Base-by-base conservation (phyloP, 495 filamentous ascomycete genomes). In the Hyaloscypha finlandica region DNA sequence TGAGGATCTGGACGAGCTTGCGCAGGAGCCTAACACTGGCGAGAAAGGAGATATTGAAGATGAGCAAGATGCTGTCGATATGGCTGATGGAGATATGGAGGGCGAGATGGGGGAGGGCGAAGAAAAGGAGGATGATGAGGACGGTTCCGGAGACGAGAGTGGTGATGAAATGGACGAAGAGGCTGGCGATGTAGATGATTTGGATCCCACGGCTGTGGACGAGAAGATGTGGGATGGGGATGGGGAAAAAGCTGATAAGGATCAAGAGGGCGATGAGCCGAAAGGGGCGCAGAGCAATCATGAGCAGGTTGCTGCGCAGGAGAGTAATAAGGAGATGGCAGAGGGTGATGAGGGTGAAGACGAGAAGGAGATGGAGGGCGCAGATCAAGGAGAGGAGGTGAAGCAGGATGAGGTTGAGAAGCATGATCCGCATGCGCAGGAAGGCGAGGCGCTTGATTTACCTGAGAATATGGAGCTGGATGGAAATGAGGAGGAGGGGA, bases 161-260 rank as follows among this genome's bases (percentile, higher is more conserved):
- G 81, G 80, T 16, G 81, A 83, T 3, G 80, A 84, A 63, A 86
- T 96, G 69, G 93, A 97, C 66, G 94, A 97, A 72, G 91, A 97
- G 78, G 83, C 88, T 9, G 96, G 93, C 6, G 89, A 91, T 74
- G 92, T 99, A 6, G 90, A 97, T 81, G 92, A 94, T 70, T 81
- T 96, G 22, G 93, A 96, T 70, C 88, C 92, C 8, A 89, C 87
- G 20, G 92, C 93, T 19, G 89, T 99, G 1, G 95, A 99, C 75
- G 95, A 99, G 78, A 98, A 97, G 80, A 89, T 97, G 81, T 99
- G 95, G 95, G 93, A 98, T 77, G 93, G 90, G 9, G 86, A 85
- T 53, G 86, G 84, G 20, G 89, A 92, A 59, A 81, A 89, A 16
- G 81, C 89, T 33, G 88, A 92, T 61, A 94, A 94, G 71, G 92